A percentile compares a stretch with the other conserved stretches of the same genome.
These are phyloP conservation scores for Orbilia javanica DNA, from an alignment of 2,329 filamentous ascomycete species.

Conservation along the genomic window DNA sequence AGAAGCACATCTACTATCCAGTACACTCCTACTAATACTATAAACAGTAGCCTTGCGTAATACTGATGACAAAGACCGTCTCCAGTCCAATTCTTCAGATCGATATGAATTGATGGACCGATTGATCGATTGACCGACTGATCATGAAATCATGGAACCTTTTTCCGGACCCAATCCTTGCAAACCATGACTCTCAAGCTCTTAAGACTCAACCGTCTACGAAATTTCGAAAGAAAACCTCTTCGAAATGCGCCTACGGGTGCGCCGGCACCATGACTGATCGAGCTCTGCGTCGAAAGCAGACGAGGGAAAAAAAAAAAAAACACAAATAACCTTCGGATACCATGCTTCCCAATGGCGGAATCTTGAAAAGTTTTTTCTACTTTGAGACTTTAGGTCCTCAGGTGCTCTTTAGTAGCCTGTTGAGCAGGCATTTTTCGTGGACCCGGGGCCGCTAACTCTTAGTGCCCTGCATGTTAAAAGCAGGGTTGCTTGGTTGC, in stretches of 20 bases:
- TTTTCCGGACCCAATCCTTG: not conserved
- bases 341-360: slow-evolving; percentile 28
- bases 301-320: too few species aligned
- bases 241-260: slow-evolving; percentile 24
- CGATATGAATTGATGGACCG: slow-evolving; percentile 12
- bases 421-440: slow-evolving; percentile 32
- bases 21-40: not conserved
- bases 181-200: not conserved
- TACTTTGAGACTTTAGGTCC: slow-evolving; percentile 27
- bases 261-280: slow-evolving; percentile 30
- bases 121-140: not conserved
- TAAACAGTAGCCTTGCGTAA: slow-evolving; percentile 36
- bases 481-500: slow-evolving; percentile 46
- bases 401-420: slow-evolving; percentile 34
- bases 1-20: not conserved
- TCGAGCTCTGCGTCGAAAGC: slow-evolving; percentile 50
- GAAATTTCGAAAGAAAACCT: not conserved
- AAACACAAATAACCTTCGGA: slow-evolving; percentile 49
- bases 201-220: slow-evolving; percentile 13
- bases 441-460: slow-evolving; percentile 43
- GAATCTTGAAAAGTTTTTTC: slow-evolving; percentile 40
- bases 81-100: slow-evolving; percentile 16
- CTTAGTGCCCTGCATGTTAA: slow-evolving; percentile 49
- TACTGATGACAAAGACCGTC: slow-evolving; percentile 52
- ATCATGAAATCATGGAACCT: not conserved